phyloP scores from a whole-genome alignment of 176 grass and related monocot species.

The Cocos nucifera region DNA sequence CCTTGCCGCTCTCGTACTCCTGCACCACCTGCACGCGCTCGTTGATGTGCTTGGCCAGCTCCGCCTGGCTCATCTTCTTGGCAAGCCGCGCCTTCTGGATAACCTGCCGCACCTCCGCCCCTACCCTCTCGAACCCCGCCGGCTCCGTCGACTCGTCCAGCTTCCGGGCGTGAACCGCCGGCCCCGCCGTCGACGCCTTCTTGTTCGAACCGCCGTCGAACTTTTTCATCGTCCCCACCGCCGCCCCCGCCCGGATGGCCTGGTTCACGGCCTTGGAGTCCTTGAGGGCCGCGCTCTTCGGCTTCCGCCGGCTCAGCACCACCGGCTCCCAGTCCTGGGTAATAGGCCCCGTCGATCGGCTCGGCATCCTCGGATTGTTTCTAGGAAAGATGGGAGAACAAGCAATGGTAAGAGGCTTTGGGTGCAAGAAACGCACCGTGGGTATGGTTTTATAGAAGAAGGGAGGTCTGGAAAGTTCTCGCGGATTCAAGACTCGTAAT shows the following conservation, averaged over 20 bases:
- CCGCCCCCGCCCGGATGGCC: constrained; percentile 47
- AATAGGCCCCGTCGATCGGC: constrained; percentile 35
- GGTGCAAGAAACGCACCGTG: too few species aligned
- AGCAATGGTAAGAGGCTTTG: too few species aligned
- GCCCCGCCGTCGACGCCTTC: constrained; percentile 9
- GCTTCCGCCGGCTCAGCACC: constrained; percentile 49
- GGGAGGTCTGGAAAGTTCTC: not conserved
- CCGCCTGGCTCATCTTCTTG: constrained; percentile 84
- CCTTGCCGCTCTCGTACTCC: constrained; percentile 83
- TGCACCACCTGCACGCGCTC: constrained; percentile 72
- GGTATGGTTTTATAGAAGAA: too few species aligned
- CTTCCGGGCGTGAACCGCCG: constrained; percentile 35
- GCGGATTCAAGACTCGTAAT: not conserved
- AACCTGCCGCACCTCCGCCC: constrained; percentile 36
- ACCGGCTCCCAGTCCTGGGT: constrained; percentile 94
- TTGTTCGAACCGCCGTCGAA: constrained; percentile 51
- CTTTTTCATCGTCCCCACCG: constrained; percentile 64
- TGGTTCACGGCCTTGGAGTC: constrained; percentile 65
- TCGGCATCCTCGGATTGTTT: constrained; percentile 3
- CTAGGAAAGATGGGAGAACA: too few species aligned
- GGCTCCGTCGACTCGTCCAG: constrained; percentile 81
- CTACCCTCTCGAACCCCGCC: constrained; percentile 42
- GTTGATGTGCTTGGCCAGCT: constrained; percentile 76
- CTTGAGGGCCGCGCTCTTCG: constrained; percentile 51
- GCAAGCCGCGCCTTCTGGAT: constrained; percentile 75